Evolutionary conservation across 192 early-diverging fungal genomes (phyloP).

Genomic region (Hyaloraphidium curvatum): DNA sequence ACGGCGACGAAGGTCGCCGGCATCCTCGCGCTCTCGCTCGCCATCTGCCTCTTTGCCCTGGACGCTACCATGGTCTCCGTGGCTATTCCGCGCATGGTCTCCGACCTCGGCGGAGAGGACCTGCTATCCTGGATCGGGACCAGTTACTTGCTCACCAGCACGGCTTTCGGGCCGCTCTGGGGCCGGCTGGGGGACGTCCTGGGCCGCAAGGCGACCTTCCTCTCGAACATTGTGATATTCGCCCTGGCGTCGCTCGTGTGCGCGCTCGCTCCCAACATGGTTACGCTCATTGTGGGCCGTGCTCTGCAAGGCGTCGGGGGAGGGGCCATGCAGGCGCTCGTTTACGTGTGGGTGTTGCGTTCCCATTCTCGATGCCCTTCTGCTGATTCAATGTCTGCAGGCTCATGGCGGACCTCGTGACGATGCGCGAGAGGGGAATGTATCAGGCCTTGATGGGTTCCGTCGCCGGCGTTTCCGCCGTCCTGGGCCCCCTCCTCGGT

Average conservation of each 20-base stretch:
- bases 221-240: slow-evolving; percentile 15
- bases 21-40: too few species aligned
- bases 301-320: slow-evolving; percentile 11
- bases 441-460: slow-evolving; percentile 3
- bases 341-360: too few species aligned
- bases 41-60: too few species aligned
- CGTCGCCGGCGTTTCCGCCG: neutral
- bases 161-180: slow-evolving; percentile 18
- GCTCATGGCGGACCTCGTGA: slow-evolving; percentile 5
- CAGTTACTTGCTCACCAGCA: neutral
- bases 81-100: too few species aligned
- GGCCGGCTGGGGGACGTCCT: slow-evolving; percentile 22
- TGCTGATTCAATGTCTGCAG: too few species aligned
- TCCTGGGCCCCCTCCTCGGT: neutral
- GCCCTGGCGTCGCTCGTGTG: slow-evolving; percentile 17
- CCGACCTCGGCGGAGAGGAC: too few species aligned
- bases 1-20: too few species aligned
- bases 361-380: too few species aligned
- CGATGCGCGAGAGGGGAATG: slow-evolving; percentile 5
- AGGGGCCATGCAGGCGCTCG: slow-evolving; percentile 4
- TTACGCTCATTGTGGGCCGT: slow-evolving; percentile 11
- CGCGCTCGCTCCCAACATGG: slow-evolving; percentile 15
- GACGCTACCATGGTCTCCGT: too few species aligned
- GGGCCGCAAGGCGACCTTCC: slow-evolving; percentile 12
- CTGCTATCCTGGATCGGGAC: neutral